Evolutionary conservation across 257 asterid genomes (phyloP), one percentile per base, ranked within the genome.

Genomic region (Solanum commersonii): DNA sequence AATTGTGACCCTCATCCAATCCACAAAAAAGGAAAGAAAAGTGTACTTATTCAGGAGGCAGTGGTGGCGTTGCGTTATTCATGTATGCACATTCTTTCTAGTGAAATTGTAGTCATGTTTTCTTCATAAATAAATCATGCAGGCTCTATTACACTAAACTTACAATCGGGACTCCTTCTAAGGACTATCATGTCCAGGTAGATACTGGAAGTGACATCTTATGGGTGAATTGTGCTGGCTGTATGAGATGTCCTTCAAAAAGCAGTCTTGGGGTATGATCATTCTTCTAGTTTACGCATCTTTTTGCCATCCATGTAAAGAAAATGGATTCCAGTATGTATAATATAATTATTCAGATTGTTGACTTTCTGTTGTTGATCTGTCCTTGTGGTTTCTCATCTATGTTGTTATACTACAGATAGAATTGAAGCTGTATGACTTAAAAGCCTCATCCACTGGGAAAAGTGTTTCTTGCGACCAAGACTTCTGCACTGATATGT

Each of bases 151-250:
- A 93, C 93, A 95, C 99, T 68, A 94, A 91, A 90, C 94, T 97
- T 87, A 89, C 98, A 38, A 93, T 97, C 35, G 99, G 99, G 85
- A 94, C 93, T 92, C 99, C 99, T 93, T 96, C 99, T 42, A 91
- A 89, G 83, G 98, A 96, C 85, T 97, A 96, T 88, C 93, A 94
- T 79, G 98, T 96, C 85, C 99, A 97, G 91, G 99, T 97, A 3
- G 99, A 97, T 87, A 97, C 99, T 22, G 99, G 99, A 90, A 97
- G 99, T 91, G 99, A 97, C 91, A 97, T 95, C 72, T 89, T 97
- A 87, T 97, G 99, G 99, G 95, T 97, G 89, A 97, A 97, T 86
- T 97, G 99, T 88, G 96, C 92, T 87, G 91, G 94, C 86, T 97
- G 99, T 88, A 91, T 83, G 67, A 94, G 89, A 89, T 96, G 99